Evolutionary conservation across 306 rosid species (phyloP), one percentile per base, ranked within the genome.

Genomic region (Carpinus viminea): DNA sequence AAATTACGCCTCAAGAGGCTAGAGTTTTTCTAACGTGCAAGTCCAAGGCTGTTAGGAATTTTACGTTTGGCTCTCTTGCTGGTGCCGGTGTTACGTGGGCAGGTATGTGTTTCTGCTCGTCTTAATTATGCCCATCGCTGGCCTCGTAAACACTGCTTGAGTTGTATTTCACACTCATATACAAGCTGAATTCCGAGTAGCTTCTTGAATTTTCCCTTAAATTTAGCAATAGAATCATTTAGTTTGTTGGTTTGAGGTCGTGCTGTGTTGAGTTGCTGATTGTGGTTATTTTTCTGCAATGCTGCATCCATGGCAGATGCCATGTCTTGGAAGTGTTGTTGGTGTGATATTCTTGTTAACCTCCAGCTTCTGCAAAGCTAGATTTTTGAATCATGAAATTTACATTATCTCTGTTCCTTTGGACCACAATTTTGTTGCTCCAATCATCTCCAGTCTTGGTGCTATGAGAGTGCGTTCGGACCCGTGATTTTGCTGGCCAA

Each of bases 1-100:
- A 73, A 18, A 73, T 91, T 78, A 84, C 92, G 70, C 79, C 82
- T 16, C 60, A 86, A 75, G 98, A 93, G 65, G 26, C 18, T 59
- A 64, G 34, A 72, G 6, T 86, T 77, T 80, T 86, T 16, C 78
- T 9, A 24, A 75, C 85, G 21, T 93, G 85, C 73, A 82, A 78
- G 81, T 72, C 89, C 60, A 85, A 76, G 59, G 78, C 84, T 68
- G 0, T 52, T 6, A 85, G 47, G 81, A 68, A 52, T 52, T 74
- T 84, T 17, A 34, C 74, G 18, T 75, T 51, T 34, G 65, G 86
- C 64, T 66, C 85, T 8, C 31, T 90, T 83, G 45, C 77, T 43
- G 95, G 88, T 12, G 85, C 75, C 65, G 12, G 79, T 65, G 77
- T 83, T 47, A 55, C 60, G n/a, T 88, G 80, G 90, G 68, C 88